These are phyloP conservation scores for Diaporthe humulicola DNA, from an alignment of 2,329 filamentous ascomycete genomes.

Conservation along the genomic window DNA sequence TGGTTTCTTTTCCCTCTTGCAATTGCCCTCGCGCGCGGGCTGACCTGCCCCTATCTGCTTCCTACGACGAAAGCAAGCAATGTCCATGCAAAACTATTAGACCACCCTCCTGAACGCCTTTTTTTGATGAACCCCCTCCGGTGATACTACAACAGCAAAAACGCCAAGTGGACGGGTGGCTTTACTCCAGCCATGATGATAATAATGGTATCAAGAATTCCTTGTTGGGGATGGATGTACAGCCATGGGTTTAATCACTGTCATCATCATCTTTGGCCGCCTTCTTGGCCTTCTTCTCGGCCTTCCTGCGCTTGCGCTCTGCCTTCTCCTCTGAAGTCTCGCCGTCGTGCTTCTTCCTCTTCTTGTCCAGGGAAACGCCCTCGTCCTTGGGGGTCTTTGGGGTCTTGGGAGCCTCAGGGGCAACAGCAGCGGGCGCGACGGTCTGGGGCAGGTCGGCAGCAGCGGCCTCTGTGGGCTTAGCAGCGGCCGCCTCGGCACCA, in stretches of 20 bases:
- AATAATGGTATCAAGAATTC: conserved; percentile 32
- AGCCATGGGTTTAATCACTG: conserved; percentile 41
- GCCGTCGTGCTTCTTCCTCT: conserved; percentile 84
- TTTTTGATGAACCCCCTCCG: conserved; percentile 34
- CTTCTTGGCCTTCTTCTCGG: conserved; percentile 49
- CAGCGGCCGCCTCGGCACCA: conserved; percentile 55
- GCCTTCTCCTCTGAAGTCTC: conserved; percentile 78
- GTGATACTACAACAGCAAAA: conserved; percentile 33
- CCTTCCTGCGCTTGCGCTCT: conserved; percentile 49
- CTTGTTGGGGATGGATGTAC: conserved; percentile 15
- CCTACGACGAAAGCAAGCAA: conserved; percentile 20
- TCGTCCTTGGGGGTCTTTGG: conserved; percentile 55
- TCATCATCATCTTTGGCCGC: conserved; percentile 42
- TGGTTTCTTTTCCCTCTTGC: background rate
- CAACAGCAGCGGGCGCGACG: conserved; percentile 51
- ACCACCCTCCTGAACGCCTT: conserved; percentile 33
- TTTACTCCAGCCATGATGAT: conserved; percentile 36
- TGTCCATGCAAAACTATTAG: conserved; percentile 14
- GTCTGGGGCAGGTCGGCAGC: conserved; percentile 56
- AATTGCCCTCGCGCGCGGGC: conserved; percentile 11
- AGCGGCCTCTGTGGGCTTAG: conserved; percentile 56
- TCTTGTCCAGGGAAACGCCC: conserved; percentile 80
- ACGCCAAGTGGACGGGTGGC: conserved; percentile 34
- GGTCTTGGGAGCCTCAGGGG: conserved; percentile 47
- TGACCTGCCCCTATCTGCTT: conserved; percentile 14